phyloP scores from a whole-genome alignment of 1,139 yeast species.

The Geotrichum citri-aurantii region DNA sequence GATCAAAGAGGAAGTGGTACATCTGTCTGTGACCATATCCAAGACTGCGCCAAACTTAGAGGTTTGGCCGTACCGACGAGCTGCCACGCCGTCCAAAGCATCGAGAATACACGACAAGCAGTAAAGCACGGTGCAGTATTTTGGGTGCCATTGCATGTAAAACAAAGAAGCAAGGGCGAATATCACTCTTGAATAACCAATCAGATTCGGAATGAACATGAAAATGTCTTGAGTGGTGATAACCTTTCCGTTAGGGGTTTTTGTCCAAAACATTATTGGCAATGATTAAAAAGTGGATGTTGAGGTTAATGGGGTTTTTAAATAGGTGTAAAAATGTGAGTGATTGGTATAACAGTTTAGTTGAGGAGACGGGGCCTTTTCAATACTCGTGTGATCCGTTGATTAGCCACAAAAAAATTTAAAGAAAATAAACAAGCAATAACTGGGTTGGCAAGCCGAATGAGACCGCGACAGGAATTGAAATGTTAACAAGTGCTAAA shows the following conservation, averaged over 20 bases:
- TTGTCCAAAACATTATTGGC: slow-evolving; percentile 15
- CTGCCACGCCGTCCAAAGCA: slow-evolving; percentile 96
- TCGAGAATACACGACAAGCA: slow-evolving; percentile 87
- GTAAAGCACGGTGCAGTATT: slow-evolving; percentile 68
- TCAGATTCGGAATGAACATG: slow-evolving; percentile 80
- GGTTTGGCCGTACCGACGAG: slow-evolving; percentile 82
- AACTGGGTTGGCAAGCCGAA: not conserved
- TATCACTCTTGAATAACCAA: slow-evolving; percentile 79
- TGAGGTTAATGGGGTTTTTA: not conserved
- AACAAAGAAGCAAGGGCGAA: slow-evolving; percentile 75
- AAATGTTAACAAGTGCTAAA: not conserved
- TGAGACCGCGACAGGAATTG: not conserved
- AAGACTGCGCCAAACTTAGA: slow-evolving; percentile 92
- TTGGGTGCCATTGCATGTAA: slow-evolving; percentile 79
- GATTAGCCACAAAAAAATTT: not conserved
- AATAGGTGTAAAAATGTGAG: not conserved
- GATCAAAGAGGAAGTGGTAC: slow-evolving; percentile 87
- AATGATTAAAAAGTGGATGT: not conserved
- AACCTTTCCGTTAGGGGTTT: slow-evolving; percentile 18
- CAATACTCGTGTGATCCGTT: not conserved
- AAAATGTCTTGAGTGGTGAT: slow-evolving; percentile 50
- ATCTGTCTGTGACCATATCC: slow-evolving; percentile 98
- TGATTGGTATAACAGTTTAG: no score
- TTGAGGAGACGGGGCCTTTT: not conserved
- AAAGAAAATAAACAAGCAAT: not conserved